Base-by-base conservation (phyloP, 2,329 filamentous ascomycete species). In the Microthyrium microscopicum region DNA sequence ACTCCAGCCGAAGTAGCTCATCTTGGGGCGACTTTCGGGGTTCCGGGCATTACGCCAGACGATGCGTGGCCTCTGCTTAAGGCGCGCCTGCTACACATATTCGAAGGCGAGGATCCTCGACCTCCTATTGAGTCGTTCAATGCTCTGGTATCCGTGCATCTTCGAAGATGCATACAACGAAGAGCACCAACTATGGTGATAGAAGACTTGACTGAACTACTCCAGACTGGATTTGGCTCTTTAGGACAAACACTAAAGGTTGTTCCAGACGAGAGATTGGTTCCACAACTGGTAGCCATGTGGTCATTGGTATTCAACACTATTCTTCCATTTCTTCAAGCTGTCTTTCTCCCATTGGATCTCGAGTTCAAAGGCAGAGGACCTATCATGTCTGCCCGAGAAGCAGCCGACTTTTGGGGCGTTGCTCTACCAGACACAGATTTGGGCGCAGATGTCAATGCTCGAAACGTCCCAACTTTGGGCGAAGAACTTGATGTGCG, bases 301-400 rank as follows among this genome's bases (percentile, higher is more conserved):
- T 98, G 89, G 89, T 71, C 91, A 38, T 75, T 89, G 29, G 85
- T 89, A 0, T 94, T 94, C 47, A 87, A 83, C 3, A 79, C 72
- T 5, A 81, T 95, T 24, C 58, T 95, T 4, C 89, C 89, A 0
- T 95, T 93, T 49, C 75, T 98, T 46, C 87, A 95, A 58, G 84
- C 87, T 1, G 85, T 94, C 1, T 94, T 98, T 49, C 61, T 98
- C 2, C 89, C 85, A 0, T 60, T 98, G 1, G 89, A 98, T 48
- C 69, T 93, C 8, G 89, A 98, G 51, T 92, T 98, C 50, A 77
- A 82, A 34, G 89, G 87, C 5, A 69, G 70, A 29, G 89, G 89
- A 12, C 64, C 72, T 0, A 68, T 95, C 35, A 77, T 95, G 68
- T 75, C 68, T 1, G 55, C 69, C 1, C 73, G 82, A 4, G 77